A percentile compares a stretch with the other conserved stretches of the same genome.
These are phyloP conservation scores for Excoecaria agallocha DNA, from an alignment of 345 rosid genomes.

Conservation along the genomic window DNA sequence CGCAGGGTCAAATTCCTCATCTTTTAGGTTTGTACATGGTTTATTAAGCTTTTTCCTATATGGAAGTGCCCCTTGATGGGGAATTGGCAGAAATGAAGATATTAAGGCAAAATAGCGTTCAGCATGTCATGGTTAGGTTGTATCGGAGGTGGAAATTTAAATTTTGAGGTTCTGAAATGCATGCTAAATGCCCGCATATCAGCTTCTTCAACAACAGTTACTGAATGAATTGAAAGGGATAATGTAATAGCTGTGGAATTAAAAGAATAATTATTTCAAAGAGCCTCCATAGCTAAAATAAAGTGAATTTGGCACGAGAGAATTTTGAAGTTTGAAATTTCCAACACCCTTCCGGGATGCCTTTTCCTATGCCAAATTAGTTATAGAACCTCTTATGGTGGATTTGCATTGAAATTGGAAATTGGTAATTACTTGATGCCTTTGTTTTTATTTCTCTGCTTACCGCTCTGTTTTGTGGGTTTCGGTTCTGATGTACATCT, in stretches of 20 bases:
- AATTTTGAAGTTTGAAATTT: not conserved
- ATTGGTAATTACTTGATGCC: not conserved
- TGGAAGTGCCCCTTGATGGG: not conserved
- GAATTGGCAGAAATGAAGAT: not conserved
- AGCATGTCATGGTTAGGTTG: not conserved
- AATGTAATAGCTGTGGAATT: not conserved
- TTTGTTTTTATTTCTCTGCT: not conserved
- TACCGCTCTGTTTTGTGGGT: not conserved
- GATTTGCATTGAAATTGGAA: not conserved
- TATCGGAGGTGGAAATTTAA: not conserved
- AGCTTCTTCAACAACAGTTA: not conserved
- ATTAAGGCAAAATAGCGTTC: not conserved
- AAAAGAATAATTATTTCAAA: not conserved
- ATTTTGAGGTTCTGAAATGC: not conserved
- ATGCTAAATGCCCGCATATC: not conserved
- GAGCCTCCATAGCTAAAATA: not conserved
- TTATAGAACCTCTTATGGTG: not conserved
- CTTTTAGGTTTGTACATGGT: slow-evolving; percentile 62
- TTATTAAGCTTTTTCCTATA: not conserved
- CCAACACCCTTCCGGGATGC: not conserved
- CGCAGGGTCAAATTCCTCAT: slow-evolving; percentile 71
- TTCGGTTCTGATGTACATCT: not conserved
- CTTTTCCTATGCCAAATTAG: not conserved
- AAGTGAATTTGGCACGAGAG: not conserved
- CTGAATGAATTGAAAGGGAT: not conserved